These are phyloP conservation scores for Saccharum officinarum DNA, from an alignment of 176 grass and related monocot genomes.

Conservation along the genomic window DNA sequence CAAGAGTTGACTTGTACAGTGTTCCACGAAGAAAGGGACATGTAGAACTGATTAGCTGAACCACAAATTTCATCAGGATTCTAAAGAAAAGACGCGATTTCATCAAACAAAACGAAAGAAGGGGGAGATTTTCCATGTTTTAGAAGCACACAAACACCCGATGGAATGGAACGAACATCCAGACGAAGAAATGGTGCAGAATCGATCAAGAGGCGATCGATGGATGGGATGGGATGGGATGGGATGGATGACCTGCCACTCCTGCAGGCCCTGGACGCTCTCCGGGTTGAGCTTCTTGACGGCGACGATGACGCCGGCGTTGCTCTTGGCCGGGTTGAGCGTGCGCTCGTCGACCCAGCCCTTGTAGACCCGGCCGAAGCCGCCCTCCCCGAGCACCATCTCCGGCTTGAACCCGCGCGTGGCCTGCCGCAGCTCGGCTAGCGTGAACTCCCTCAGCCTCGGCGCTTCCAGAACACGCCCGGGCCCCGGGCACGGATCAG, in stretches of 20 bases:
- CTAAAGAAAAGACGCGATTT: not conserved
- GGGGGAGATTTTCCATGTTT: not conserved
- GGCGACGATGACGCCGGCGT: too few species aligned
- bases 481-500: not conserved
- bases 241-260: too few species aligned
- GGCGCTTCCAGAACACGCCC: too few species aligned
- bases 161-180: not conserved
- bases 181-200: not conserved
- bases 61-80: not conserved
- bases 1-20: constrained; percentile 20
- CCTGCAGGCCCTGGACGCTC: too few species aligned
- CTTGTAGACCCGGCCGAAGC: too few species aligned
- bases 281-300: too few species aligned
- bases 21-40: not conserved
- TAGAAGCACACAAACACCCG: not conserved
- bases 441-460: too few species aligned
- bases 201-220: not conserved
- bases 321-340: too few species aligned
- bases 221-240: not conserved
- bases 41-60: not conserved
- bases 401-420: too few species aligned
- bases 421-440: too few species aligned
- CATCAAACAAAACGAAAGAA: not conserved
- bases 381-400: too few species aligned
- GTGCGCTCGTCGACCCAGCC: too few species aligned